These are phyloP conservation scores for Isatis tinctoria DNA, from an alignment of 345 rosid species.

Conservation along the genomic window DNA sequence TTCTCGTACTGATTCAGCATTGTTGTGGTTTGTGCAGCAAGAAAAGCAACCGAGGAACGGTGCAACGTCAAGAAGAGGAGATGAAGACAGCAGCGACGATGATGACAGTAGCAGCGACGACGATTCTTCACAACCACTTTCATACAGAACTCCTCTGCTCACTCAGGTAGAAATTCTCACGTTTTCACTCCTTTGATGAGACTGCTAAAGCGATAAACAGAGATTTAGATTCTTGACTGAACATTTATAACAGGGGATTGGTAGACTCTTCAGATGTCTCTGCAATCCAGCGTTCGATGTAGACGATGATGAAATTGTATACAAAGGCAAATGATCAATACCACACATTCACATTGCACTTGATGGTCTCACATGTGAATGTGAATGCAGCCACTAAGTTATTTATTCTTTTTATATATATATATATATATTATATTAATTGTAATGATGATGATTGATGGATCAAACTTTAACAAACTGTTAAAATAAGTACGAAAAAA, in stretches of 20 bases:
- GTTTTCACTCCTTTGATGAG: background rate
- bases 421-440: no score
- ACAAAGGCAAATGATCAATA: conserved; percentile 60
- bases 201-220: background rate
- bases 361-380: conserved; percentile 22
- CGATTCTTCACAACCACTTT: conserved; percentile 55
- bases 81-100: conserved; percentile 58
- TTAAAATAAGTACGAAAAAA: conserved; percentile 6
- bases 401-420: conserved; percentile 15
- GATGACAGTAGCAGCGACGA: conserved; percentile 78
- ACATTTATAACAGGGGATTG: conserved; percentile 68
- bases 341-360: conserved; percentile 6
- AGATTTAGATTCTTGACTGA: background rate
- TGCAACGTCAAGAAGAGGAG: conserved; percentile 51
- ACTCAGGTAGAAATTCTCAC: conserved; percentile 52
- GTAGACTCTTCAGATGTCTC: conserved; percentile 93
- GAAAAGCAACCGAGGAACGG: conserved; percentile 51
- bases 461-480: conserved; percentile 13
- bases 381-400: conserved; percentile 17
- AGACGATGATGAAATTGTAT: conserved; percentile 87
- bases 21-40: conserved; percentile 33
- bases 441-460: conserved; percentile 31
- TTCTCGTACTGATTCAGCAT: conserved; percentile 13
- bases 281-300: conserved; percentile 95
- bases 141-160: conserved; percentile 79